These are phyloP conservation scores for Tulasnella sp. DNA, from an alignment of 768 basidiomycete genomes.

Conservation along the genomic window DNA sequence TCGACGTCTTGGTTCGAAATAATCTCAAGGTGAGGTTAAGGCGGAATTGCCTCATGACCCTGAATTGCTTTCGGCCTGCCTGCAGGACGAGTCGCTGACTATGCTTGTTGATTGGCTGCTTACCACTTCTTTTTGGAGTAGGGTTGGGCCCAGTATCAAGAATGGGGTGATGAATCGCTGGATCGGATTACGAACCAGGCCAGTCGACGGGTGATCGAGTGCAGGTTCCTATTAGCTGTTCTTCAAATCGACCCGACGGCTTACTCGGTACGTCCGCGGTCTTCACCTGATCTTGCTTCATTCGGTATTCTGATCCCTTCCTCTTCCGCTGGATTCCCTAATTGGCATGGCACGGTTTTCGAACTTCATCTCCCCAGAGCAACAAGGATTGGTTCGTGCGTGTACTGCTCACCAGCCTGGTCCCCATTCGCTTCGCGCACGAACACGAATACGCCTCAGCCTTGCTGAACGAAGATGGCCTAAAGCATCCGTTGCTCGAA, in stretches of 20 bases:
- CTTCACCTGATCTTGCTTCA: conserved; percentile 13
- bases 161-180: conserved; percentile 58
- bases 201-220: conserved; percentile 60
- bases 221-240: conserved; percentile 62
- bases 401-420: conserved; percentile 57
- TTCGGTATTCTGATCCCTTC: not conserved
- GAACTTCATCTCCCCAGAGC: conserved; percentile 11
- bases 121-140: conserved; percentile 40
- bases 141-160: conserved; percentile 67
- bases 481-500: conserved; percentile 51
- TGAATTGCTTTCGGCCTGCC: conserved; percentile 8
- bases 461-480: conserved; percentile 61
- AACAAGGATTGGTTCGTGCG: conserved; percentile 28
- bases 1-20: conserved; percentile 61
- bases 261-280: conserved; percentile 55
- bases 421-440: conserved; percentile 52
- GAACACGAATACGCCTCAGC: conserved; percentile 63
- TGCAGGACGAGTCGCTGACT: conserved; percentile 22
- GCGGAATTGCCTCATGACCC: conserved; percentile 17
- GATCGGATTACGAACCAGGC: conserved; percentile 56
- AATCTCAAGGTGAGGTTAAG: conserved; percentile 47
- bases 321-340: conserved; percentile 1
- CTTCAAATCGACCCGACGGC: conserved; percentile 63
- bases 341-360: not conserved
- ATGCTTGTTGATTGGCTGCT: not conserved